A percentile compares a stretch with the other conserved stretches of the same genome.
These are phyloP conservation scores for Mycena leptocephala DNA, from an alignment of 768 basidiomycete genomes.

Conservation along the genomic window DNA sequence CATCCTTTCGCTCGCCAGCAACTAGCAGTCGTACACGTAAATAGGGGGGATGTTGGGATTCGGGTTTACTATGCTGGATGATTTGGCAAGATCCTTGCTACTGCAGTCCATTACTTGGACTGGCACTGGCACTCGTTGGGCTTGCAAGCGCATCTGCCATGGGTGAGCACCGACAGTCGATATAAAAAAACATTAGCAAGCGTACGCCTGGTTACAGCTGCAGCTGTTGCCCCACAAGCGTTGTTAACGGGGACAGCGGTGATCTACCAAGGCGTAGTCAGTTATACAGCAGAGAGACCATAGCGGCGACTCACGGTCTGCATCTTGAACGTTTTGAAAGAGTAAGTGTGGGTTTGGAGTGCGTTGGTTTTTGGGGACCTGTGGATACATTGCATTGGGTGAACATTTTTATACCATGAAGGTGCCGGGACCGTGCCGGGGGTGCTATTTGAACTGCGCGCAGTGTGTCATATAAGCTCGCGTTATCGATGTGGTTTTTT, in stretches of 20 bases:
- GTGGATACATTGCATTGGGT: not conserved
- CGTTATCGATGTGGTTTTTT: not conserved
- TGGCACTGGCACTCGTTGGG: slow-evolving; percentile 17
- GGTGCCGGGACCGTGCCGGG: not conserved
- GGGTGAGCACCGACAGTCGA: not conserved
- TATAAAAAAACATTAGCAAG: not conserved
- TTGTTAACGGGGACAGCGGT: slow-evolving; percentile 46
- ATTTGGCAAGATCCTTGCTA: no score
- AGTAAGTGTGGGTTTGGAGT: not conserved
- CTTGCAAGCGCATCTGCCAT: slow-evolving; percentile 40
- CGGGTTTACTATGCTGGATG: slow-evolving; percentile 3
- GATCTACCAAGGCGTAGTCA: slow-evolving; percentile 38
- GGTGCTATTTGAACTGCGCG: not conserved
- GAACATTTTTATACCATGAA: slow-evolving; percentile 6
- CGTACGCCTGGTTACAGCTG: slow-evolving; percentile 45
- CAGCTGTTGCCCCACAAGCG: slow-evolving; percentile 46
- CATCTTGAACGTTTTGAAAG: slow-evolving; percentile 15
- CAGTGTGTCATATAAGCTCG: not conserved
- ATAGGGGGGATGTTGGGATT: not conserved
- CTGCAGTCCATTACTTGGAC: not conserved
- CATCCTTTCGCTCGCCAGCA: not conserved
- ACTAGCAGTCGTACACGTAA: no score
- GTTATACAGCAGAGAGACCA: not conserved
- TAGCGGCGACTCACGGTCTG: slow-evolving; percentile 11
- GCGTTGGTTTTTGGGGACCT: not conserved